Base-by-base conservation (phyloP, 140 eudicot genomes). In the Stevia rebaudiana region DNA sequence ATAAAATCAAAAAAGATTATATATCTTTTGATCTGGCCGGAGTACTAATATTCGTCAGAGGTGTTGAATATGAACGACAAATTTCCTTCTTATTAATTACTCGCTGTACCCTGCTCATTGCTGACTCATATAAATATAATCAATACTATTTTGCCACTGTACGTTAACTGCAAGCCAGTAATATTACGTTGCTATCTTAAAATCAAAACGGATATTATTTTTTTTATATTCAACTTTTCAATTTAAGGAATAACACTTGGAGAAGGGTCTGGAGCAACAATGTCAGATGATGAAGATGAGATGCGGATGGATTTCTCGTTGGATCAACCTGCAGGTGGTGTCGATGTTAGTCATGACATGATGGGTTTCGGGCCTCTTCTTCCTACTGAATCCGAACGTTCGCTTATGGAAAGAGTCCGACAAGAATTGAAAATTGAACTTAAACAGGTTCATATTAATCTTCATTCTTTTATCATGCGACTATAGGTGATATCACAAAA, bases 231-330 rank as follows among this genome's bases (percentile, higher is more conserved):
- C 16, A 11, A n/a, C n/a, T n/a, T n/a, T n/a, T n/a, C n/a, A n/a
- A n/a, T n/a, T 35, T 35, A 71, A 91, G 98, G 98, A 65, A 78
- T 76, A 56, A 72, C 85, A 31, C 82, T 91, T 47, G 95, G 85
- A 19, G 98, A 91, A 67, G 96, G 96, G 69, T 80, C 85, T 1
- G 98, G 96, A 4, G 98, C 85, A 54, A 87, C 98, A 0, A 91
- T 91, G 98, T 91, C 98, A 1, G 98, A 91, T 33, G 95, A 91
- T 25, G 98, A 91, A 43, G 98, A 91, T 66, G 98, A 87, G 15
- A 68, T 84, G 74, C 87, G 74, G 19, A 74, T 83, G 84, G 98
- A 87, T 73, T 84, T 76, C 72, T 74, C 92, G 0, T 76, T 90
- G 63, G 95, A 87, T 57, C 88, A 81, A 62, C 75, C 84, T 0